Percentiles rank a stretch among this genome's conserved stretches.
Evolutionary conservation across 2,329 filamentous ascomycete species (phyloP).

Genomic region (Arthrobotrys sinensis): DNA sequence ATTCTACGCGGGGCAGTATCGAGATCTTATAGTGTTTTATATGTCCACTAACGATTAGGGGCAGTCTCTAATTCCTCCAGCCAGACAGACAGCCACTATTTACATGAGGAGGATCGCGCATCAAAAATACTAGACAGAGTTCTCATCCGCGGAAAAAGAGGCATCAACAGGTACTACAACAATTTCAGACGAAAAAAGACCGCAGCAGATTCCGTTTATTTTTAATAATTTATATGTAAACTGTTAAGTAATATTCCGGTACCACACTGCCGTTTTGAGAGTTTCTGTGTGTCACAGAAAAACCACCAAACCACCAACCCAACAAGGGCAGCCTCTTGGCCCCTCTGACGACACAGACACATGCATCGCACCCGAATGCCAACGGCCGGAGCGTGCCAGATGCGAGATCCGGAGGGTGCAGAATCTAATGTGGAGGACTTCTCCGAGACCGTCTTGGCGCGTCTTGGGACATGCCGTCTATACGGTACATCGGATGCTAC

Average conservation of each 20-base stretch:
- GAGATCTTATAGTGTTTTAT: constrained; percentile 26
- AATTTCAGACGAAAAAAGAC: constrained; percentile 38
- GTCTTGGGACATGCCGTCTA: constrained; percentile 3
- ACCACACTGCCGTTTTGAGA: constrained; percentile 59
- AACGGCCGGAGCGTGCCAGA: constrained; percentile 9
- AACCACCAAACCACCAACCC: constrained; percentile 2
- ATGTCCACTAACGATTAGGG: not conserved
- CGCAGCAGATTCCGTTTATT: constrained; percentile 15
- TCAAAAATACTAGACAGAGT: constrained; percentile 3
- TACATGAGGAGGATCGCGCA: constrained; percentile 25
- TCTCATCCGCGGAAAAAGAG: constrained; percentile 46
- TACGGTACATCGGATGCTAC: not conserved
- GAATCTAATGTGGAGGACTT: constrained; percentile 14
- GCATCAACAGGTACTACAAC: constrained; percentile 10
- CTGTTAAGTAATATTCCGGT: constrained; percentile 56
- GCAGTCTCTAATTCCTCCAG: not conserved
- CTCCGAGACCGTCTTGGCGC: constrained; percentile 33
- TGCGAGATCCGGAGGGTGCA: constrained; percentile 19
- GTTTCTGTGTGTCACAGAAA: constrained; percentile 58
- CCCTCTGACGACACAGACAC: constrained; percentile 22
- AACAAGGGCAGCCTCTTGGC: constrained; percentile 22
- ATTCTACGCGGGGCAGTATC: constrained; percentile 21
- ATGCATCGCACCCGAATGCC: not conserved
- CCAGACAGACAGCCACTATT: constrained; percentile 15
- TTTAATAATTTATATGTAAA: constrained; percentile 51